Percentiles rank a stretch among this genome's conserved stretches.
Evolutionary conservation across 2,329 filamentous ascomycete genomes (phyloP).

Genomic region (Ophiocordyceps camponoti-saundersi): DNA sequence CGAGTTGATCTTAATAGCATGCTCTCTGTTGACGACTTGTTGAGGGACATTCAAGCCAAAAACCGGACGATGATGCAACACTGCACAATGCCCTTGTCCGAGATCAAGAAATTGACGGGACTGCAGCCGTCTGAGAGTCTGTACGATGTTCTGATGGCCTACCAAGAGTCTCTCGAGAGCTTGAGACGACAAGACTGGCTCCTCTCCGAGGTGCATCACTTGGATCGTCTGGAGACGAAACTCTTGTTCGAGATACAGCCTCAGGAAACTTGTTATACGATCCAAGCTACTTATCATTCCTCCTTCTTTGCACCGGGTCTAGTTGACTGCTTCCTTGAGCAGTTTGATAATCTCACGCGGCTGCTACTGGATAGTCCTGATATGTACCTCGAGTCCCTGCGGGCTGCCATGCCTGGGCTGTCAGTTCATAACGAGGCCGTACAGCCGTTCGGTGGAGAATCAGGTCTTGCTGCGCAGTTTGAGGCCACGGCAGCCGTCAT

Average conservation of each 20-base stretch:
- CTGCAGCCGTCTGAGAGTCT: conserved; percentile 37
- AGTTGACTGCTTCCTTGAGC: conserved; percentile 36
- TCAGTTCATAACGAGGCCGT: conserved; percentile 32
- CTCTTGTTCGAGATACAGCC: conserved; percentile 66
- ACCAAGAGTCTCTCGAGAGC: conserved; percentile 52
- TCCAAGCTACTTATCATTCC: conserved; percentile 30
- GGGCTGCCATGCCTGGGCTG: conserved; percentile 14
- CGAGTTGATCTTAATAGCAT: conserved; percentile 40
- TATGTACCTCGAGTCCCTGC: conserved; percentile 3
- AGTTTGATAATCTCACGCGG: conserved; percentile 37
- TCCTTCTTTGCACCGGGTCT: conserved; percentile 35
- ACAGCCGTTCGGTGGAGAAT: conserved; percentile 13
- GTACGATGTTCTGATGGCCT: conserved; percentile 69
- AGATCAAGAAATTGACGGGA: conserved; percentile 48
- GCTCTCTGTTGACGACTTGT: conserved; percentile 37
- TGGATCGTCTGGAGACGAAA: conserved; percentile 61
- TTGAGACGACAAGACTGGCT: conserved; percentile 12
- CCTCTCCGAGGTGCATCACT: conserved; percentile 39
- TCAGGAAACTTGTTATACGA: conserved; percentile 17
- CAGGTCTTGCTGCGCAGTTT: conserved; percentile 34
- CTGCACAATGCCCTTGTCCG: conserved; percentile 43
- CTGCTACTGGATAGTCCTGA: conserved; percentile 12
- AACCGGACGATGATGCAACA: conserved; percentile 52
- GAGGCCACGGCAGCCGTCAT: conserved; percentile 29
- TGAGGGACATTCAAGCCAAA: conserved; percentile 43